Base-by-base conservation (phyloP, 2,329 filamentous ascomycete genomes). In the Cytospora mali region DNA sequence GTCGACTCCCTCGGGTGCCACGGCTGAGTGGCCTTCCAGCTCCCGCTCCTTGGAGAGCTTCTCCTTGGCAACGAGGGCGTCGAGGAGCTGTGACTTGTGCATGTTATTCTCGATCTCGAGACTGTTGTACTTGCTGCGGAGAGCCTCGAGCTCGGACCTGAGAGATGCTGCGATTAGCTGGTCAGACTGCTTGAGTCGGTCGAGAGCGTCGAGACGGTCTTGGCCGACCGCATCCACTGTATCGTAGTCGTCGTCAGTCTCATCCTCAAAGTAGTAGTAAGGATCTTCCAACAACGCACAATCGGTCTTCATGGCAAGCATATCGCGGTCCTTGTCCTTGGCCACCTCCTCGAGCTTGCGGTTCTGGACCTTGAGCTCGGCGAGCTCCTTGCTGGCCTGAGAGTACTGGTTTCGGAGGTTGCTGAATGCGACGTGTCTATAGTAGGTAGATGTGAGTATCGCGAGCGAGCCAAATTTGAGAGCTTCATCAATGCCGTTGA, bases 41-140 rank as follows among this genome's bases (percentile, higher is more conserved):
- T 84, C 82, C 39, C 80, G 74, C 62, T 84, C 79, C 71, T 84
- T 83, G 60, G 82, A 80, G 59, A 87, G 76, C 72, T 82, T 82
- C 64, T 88, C 85, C 71, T 88, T 88, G 66, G 82, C 80, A 52
- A 88, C 77, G 21, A 88, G 77, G 51, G 84, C 81, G 48, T 85
- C 80, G 67, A 88, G 79, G 27, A 88, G 79, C 70, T 88, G 85
- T 53, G 80, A 79, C 73, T 86, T 84, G 69, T 85, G 80, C 64
- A 81, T 78, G 58, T 87, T 84, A 55, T 79, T 77, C 71, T 88
- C 84, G 60, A 79, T 75, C 64, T 75, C 77, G 55, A 82, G 73
- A 60, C 77, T 73, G 62, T 79, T 79, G 66, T 81, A 76, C 68
- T 84, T 81, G 64, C 76, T 79, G 66, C 85, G 80, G 66, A 84